Evolutionary conservation across 768 basidiomycete genomes (phyloP).

Genomic region (Trametes coccinea): DNA sequence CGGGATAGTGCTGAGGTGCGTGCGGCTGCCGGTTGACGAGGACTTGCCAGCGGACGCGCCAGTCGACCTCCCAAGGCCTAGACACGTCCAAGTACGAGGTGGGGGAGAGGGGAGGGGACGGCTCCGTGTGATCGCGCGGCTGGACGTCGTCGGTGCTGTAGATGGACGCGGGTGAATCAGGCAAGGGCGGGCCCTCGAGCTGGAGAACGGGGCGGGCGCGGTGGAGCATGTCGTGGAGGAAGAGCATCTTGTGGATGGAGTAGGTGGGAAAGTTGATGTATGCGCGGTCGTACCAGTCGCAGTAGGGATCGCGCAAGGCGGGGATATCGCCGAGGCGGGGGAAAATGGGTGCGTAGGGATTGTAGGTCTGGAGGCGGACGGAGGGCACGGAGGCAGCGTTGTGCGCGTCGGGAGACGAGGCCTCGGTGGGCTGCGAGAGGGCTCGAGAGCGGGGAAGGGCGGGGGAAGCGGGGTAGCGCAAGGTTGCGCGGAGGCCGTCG

Average conservation of each 20-base stretch:
- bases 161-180: slow-evolving; percentile 5
- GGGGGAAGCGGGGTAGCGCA: slow-evolving; percentile 2
- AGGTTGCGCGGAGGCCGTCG: background rate
- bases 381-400: background rate
- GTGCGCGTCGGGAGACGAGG: background rate
- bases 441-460: slow-evolving; percentile 3
- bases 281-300: slow-evolving; percentile 12
- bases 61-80: slow-evolving; percentile 4
- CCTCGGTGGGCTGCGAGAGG: background rate
- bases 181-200: background rate
- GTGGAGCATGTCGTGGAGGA: slow-evolving; percentile 7
- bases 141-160: slow-evolving; percentile 1
- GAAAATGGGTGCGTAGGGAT: slow-evolving; percentile 11
- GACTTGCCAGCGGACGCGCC: slow-evolving; percentile 13
- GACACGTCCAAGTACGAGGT: background rate
- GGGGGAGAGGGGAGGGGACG: background rate
- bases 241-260: slow-evolving; percentile 4
- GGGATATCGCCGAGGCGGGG: slow-evolving; percentile 14
- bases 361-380: background rate
- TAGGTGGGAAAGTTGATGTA: slow-evolving; percentile 10
- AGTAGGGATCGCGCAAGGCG: slow-evolving; percentile 8
- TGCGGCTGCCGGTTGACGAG: slow-evolving; percentile 2
- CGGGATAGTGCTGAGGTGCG: background rate
- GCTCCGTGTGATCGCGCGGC: background rate
- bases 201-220: background rate